Percentiles rank a stretch among this genome's conserved stretches.
These are phyloP conservation scores for Casuarina equisetifolia DNA, from an alignment of 306 rosid species.

Conservation along the genomic window DNA sequence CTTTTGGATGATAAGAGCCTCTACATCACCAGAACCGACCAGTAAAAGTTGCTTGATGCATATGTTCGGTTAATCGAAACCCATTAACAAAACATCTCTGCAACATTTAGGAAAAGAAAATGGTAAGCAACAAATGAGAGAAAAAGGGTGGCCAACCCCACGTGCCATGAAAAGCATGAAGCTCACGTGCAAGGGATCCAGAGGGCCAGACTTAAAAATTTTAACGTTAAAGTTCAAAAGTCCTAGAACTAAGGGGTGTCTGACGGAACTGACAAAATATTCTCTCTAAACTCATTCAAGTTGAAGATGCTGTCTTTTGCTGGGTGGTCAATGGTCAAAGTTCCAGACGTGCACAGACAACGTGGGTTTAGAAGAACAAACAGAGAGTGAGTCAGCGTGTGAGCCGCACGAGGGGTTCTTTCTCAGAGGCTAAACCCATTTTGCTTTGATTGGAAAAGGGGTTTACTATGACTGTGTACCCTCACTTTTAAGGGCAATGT, in stretches of 20 bases:
- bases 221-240: conserved; percentile 11
- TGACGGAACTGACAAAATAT: conserved; percentile 32
- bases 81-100: conserved; percentile 12
- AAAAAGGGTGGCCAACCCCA: conserved; percentile 42
- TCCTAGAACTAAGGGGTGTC: conserved; percentile 19
- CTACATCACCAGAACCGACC: conserved; percentile 42
- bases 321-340: conserved; percentile 73
- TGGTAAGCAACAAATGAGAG: conserved; percentile 14
- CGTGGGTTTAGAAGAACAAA: conserved; percentile 49
- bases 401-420: conserved; percentile 88
- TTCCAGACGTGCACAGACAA: conserved; percentile 33
- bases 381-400: conserved; percentile 62
- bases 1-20: conserved; percentile 12
- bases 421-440: conserved; percentile 37
- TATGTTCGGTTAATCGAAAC: conserved; percentile 24
- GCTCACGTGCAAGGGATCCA: conserved; percentile 85
- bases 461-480: conserved; percentile 27
- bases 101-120: conserved; percentile 12
- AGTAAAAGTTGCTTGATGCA: conserved; percentile 31
- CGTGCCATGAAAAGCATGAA: conserved; percentile 70
- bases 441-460: conserved; percentile 31
- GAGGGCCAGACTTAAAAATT: conserved; percentile 25
- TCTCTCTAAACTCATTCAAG: conserved; percentile 21
- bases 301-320: conserved; percentile 10
- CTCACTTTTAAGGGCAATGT: conserved; percentile 30